Evolutionary conservation across 148 eudicot species (phyloP).

Genomic region (Spergularia bocconei): DNA sequence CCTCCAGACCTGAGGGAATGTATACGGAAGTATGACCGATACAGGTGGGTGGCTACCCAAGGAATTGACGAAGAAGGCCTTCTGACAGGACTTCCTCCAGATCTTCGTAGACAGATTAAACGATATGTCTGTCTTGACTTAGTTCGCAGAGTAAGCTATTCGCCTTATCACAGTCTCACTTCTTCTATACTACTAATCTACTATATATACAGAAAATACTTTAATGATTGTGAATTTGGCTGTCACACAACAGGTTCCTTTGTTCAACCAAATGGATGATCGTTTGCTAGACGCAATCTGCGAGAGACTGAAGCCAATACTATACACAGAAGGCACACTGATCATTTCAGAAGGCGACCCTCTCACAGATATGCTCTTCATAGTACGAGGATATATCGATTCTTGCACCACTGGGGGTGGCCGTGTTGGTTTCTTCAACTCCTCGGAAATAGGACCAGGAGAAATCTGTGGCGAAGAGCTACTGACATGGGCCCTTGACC

Average conservation of each 20-base stretch:
- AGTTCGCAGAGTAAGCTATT: conserved; percentile 22
- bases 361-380: conserved; percentile 18
- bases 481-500: conserved; percentile 25
- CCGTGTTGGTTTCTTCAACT: conserved; percentile 24
- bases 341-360: conserved; percentile 26
- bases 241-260: conserved; percentile 20
- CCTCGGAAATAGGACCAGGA: conserved; percentile 15
- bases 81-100: conserved; percentile 24
- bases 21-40: conserved; percentile 25
- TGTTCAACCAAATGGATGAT: conserved; percentile 28
- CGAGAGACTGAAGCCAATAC: conserved; percentile 23
- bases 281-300: conserved; percentile 21
- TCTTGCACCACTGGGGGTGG: conserved; percentile 24
- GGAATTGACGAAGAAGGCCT: conserved; percentile 34
- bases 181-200: too few relatives aligned
- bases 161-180: not conserved
- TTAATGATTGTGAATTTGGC: not conserved
- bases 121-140: conserved; percentile 28
- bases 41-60: conserved; percentile 34
- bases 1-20: conserved; percentile 21
- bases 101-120: conserved; percentile 29
- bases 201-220: too few relatives aligned
- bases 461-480: conserved; percentile 27
- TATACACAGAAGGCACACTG: conserved; percentile 17
- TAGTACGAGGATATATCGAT: conserved; percentile 25